A percentile compares a stretch with the other conserved stretches of the same genome.
These are phyloP conservation scores for Trichoderma endophyticum DNA, from an alignment of 2,329 filamentous ascomycete genomes.

Conservation along the genomic window DNA sequence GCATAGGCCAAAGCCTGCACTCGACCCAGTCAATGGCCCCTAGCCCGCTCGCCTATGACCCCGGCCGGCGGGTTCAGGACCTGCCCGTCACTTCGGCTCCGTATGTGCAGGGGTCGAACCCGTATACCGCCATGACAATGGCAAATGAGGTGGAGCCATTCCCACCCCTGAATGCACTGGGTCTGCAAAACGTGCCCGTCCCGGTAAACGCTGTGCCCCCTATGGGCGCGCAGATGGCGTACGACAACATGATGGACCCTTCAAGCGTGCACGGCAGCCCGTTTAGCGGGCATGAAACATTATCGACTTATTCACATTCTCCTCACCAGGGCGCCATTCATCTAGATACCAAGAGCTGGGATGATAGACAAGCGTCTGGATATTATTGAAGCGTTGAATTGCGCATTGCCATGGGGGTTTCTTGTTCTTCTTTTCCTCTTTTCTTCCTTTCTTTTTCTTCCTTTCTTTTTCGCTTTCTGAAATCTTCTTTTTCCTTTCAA, in stretches of 20 bases:
- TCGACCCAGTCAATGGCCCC: constrained; percentile 24
- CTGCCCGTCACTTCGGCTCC: constrained; percentile 26
- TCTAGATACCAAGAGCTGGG: constrained; percentile 25
- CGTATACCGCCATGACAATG: constrained; percentile 27
- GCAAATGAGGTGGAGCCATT: constrained; percentile 33
- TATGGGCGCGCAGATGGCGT: constrained; percentile 30
- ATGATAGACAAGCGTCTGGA: constrained; percentile 24
- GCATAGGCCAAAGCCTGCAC: constrained; percentile 29
- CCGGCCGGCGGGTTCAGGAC: constrained; percentile 25
- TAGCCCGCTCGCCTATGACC: constrained; percentile 27
- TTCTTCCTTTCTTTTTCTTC: neutral
- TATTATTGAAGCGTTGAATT: constrained; percentile 19
- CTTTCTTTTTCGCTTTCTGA: neutral
- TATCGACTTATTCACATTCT: constrained; percentile 35
- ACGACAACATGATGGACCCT: constrained; percentile 33
- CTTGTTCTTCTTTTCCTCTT: neutral
- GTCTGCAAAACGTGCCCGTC: constrained; percentile 29
- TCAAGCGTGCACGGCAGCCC: constrained; percentile 35
- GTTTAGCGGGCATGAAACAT: constrained; percentile 36
- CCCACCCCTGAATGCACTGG: constrained; percentile 32
- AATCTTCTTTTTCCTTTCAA: neutral
- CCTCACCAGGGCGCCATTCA: constrained; percentile 30
- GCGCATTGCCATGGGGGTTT: neutral
- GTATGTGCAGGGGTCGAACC: constrained; percentile 25
- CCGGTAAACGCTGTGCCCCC: constrained; percentile 12